Base-by-base conservation (phyloP, 1,284 basidiomycete species). In the Apiotrichum gracile region DNA sequence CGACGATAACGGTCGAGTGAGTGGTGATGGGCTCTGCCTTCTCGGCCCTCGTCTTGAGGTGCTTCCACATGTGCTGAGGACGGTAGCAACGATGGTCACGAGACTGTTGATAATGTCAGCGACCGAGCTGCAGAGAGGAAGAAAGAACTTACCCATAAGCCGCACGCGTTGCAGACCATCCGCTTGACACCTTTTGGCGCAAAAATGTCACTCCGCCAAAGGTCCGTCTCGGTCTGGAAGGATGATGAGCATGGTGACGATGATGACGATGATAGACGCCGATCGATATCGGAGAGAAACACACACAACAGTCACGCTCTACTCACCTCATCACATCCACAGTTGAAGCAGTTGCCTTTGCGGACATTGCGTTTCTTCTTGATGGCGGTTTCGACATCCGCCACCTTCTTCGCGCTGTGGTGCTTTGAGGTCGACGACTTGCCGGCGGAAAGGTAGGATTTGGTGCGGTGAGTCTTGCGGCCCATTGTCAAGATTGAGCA, bases 91-190 rank as follows among this genome's bases (percentile, higher is more conserved):
- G 24, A 17, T 47, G 46, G n/a, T 47, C 46, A 24, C 43, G 43
- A 34, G 43, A 33, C 43, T 45, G 29, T 22, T 25, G 4, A 16
- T 21, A 4, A 9, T 19, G 41, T 43, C 10, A 19, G 25, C 21
- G 5, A 25, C 22, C 14, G 14, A 16, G n/a, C 4, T 44, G 42
- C 21, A 41, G 31, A 35, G 19, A 26, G 37, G 7, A 29, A 26
- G 19, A n/a, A 19, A 9, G 8, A 26, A 51, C 57, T 49, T 16
- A 60, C 57, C 58, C 58, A 60, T 22, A 60, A 48, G 4, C 58
- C 58, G 37, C 58, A 60, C 0, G 57, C 57, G 35, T 59, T 59
- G 45, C 57, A 59, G 21, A 59, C 40, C 54, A 59, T 52, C 14
- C 40, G 22, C 38, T 38, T 27, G 31, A n/a, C 17, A 6, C 39